Conservation (phyloP, 169 alveolate species). For the Fabrea salina region DNA sequence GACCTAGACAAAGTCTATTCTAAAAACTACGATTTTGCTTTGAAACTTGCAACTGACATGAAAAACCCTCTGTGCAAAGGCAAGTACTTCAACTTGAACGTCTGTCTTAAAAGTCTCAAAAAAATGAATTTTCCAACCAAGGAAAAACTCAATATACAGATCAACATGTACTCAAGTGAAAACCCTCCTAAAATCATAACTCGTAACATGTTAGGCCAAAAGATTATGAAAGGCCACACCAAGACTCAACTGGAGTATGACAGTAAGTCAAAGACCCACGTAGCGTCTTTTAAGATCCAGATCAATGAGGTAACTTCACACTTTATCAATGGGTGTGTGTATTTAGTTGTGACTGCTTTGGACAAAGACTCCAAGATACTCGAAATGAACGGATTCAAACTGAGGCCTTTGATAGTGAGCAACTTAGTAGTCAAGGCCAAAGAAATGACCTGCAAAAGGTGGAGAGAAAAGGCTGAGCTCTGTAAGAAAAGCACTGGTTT, state of each 20-base stretch:
- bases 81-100: background rate
- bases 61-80: constrained; percentile 16
- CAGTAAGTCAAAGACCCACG: background rate
- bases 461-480: background rate
- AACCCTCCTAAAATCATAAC: constrained; percentile 15
- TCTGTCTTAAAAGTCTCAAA: background rate
- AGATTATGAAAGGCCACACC: constrained; percentile 5
- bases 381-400: background rate
- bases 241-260: background rate
- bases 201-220: background rate
- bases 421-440: constrained; percentile 17
- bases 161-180: background rate
- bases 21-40: background rate
- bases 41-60: background rate
- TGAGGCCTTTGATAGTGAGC: background rate
- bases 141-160: background rate
- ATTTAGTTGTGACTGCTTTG: constrained; percentile 3
- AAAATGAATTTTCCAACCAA: background rate
- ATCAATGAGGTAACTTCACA: constrained; percentile 18
- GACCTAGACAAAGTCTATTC: no score
- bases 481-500: no score
- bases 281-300: background rate
- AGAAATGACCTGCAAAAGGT: constrained; percentile 29
- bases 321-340: constrained; percentile 6
- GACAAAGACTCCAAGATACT: background rate